Percentiles rank a stretch among this genome's conserved stretches.
Conservation (phyloP, 2,329 filamentous ascomycete genomes). For the Aspergillus neotritici region DNA sequence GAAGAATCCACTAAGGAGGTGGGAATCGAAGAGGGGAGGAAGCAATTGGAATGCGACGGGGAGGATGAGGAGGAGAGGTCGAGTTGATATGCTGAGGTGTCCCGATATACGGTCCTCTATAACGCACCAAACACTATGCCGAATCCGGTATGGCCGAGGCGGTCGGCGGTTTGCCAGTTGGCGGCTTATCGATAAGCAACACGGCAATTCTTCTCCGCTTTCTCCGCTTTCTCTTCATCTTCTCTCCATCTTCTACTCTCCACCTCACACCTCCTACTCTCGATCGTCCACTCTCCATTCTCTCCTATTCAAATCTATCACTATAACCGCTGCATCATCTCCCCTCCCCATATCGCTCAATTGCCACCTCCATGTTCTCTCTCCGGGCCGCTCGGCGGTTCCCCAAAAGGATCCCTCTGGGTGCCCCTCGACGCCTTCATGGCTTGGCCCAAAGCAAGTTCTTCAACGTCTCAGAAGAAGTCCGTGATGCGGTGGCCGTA, state of each 20-base stretch:
- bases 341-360: background rate
- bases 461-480: conserved; percentile 73
- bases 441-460: conserved; percentile 42
- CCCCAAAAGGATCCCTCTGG: too few species aligned
- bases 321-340: background rate
- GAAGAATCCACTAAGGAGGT: conserved; percentile 7
- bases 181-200: conserved; percentile 16
- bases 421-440: conserved; percentile 20
- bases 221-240: conserved; percentile 18
- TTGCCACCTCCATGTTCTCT: conserved; percentile 11
- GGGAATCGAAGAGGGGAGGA: conserved; percentile 9
- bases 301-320: too few species aligned
- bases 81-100: conserved; percentile 34
- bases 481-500: conserved; percentile 66
- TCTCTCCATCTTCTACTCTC: conserved; percentile 9
- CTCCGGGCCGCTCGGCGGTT: conserved; percentile 5
- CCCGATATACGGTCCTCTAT: conserved; percentile 20
- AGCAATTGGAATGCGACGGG: background rate
- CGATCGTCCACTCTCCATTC: too few species aligned
- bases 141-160: too few species aligned
- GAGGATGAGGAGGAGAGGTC: conserved; percentile 3
- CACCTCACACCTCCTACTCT: background rate
- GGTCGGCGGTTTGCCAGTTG: conserved; percentile 16
- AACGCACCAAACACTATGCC: too few species aligned
- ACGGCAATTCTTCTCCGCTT: conserved; percentile 1